Percentiles rank a stretch among this genome's conserved stretches.
Conservation (phyloP, 2,329 filamentous ascomycete species). For the Simplicillium aogashimaense region DNA sequence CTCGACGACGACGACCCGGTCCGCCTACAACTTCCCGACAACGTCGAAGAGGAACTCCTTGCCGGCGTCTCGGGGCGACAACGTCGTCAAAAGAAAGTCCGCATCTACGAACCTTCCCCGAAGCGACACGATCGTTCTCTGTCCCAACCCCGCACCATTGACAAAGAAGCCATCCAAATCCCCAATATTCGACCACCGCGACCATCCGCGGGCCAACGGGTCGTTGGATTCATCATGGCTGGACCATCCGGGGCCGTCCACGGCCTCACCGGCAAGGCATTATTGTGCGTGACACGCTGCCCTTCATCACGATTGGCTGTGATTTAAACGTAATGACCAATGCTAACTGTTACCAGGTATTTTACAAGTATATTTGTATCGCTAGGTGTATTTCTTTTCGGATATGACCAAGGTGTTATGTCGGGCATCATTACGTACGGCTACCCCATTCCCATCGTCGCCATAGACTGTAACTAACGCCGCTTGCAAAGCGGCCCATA, state of each 20-base stretch:
- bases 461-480: slow-evolving; percentile 10
- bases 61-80: slow-evolving; percentile 37
- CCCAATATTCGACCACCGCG: slow-evolving; percentile 56
- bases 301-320: neutral
- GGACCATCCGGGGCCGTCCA: slow-evolving; percentile 67
- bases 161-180: slow-evolving; percentile 74
- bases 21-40: slow-evolving; percentile 56
- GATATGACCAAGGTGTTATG: slow-evolving; percentile 88
- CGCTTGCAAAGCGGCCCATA: slow-evolving; percentile 57
- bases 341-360: slow-evolving; percentile 48
- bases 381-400: slow-evolving; percentile 78
- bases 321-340: slow-evolving; percentile 8
- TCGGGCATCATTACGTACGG: slow-evolving; percentile 60
- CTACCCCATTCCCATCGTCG: neutral
- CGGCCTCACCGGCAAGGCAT: slow-evolving; percentile 89
- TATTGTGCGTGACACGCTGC: slow-evolving; percentile 52
- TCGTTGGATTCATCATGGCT: slow-evolving; percentile 79
- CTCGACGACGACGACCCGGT: slow-evolving; percentile 77
- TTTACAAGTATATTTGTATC: slow-evolving; percentile 91
- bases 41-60: slow-evolving; percentile 53
- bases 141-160: slow-evolving; percentile 32
- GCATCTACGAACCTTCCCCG: slow-evolving; percentile 47
- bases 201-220: slow-evolving; percentile 56
- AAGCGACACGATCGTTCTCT: slow-evolving; percentile 24
- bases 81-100: slow-evolving; percentile 51